phyloP scores from a whole-genome alignment of 2,329 filamentous ascomycete species.

The Aspergillus eucalypticola region DNA sequence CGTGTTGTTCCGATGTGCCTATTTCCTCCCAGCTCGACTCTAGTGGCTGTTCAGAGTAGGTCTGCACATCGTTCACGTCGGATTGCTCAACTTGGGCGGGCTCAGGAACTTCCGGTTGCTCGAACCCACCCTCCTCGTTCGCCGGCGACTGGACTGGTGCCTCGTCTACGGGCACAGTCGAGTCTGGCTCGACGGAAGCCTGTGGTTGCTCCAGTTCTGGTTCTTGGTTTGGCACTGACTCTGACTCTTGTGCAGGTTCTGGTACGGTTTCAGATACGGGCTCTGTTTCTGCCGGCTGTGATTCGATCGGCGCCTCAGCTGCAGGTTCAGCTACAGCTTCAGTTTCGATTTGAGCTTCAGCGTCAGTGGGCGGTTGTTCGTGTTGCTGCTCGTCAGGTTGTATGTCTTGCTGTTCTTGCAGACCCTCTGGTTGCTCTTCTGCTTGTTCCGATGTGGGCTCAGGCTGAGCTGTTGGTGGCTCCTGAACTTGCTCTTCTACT shows the following conservation, averaged over 20 bases:
- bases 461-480: neutral
- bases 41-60: slow-evolving; percentile 17
- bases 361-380: slow-evolving; percentile 1
- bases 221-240: slow-evolving; percentile 15
- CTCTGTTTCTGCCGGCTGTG: slow-evolving; percentile 10
- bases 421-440: neutral
- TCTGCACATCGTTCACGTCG: slow-evolving; percentile 22
- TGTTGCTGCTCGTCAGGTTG: slow-evolving; percentile 4
- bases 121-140: slow-evolving; percentile 17
- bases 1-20: slow-evolving; percentile 14
- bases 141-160: slow-evolving; percentile 11
- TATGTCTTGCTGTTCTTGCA: slow-evolving; percentile 4
- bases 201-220: slow-evolving; percentile 23
- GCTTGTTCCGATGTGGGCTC: neutral
- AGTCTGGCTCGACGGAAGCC: slow-evolving; percentile 16
- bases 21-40: slow-evolving; percentile 16
- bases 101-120: slow-evolving; percentile 15
- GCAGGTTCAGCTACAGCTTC: neutral
- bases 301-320: slow-evolving; percentile 1
- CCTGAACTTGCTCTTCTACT: slow-evolving; percentile 1
- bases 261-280: slow-evolving; percentile 7
- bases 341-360: slow-evolving; percentile 2
- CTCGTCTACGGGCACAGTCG: slow-evolving; percentile 17
- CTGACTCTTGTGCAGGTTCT: slow-evolving; percentile 7
- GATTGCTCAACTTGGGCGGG: slow-evolving; percentile 18